These are phyloP conservation scores for Imleria badia DNA, from an alignment of 768 basidiomycete genomes.

Conservation along the genomic window DNA sequence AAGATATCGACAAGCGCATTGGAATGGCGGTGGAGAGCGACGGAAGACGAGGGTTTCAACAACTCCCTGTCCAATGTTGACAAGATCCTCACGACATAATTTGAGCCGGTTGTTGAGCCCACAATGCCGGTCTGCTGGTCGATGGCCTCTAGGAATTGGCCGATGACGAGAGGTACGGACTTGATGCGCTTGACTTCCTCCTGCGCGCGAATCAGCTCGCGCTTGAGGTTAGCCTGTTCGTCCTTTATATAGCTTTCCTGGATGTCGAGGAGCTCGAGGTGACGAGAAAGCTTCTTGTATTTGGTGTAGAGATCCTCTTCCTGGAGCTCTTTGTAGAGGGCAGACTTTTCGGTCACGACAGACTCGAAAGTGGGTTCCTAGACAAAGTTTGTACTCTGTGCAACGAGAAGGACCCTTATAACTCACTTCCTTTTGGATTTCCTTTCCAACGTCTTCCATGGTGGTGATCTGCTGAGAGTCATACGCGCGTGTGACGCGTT, in stretches of 20 bases:
- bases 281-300: slow-evolving; percentile 94
- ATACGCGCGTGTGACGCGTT: slow-evolving; percentile 29
- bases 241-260: slow-evolving; percentile 98
- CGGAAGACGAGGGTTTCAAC: slow-evolving; percentile 94
- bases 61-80: slow-evolving; percentile 96
- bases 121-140: slow-evolving; percentile 97
- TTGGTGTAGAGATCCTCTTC: slow-evolving; percentile 94
- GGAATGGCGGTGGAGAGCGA: slow-evolving; percentile 98
- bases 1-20: slow-evolving; percentile 98
- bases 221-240: slow-evolving; percentile 95
- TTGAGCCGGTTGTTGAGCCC: slow-evolving; percentile 95
- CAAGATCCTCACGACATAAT: slow-evolving; percentile 96
- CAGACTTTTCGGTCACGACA: slow-evolving; percentile 85
- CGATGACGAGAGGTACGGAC: slow-evolving; percentile 97
- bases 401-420: neutral
- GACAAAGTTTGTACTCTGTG: neutral
- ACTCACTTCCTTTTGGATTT: slow-evolving; percentile 75
- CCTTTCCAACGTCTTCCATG: slow-evolving; percentile 92
- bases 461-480: slow-evolving; percentile 16
- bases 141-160: slow-evolving; percentile 98
- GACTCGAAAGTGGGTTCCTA: slow-evolving; percentile 92
- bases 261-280: slow-evolving; percentile 92
- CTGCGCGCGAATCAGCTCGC: slow-evolving; percentile 96
- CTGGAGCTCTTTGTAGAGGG: slow-evolving; percentile 83
- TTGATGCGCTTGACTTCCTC: slow-evolving; percentile 99